Percentiles rank a stretch among this genome's conserved stretches.
Conservation (phyloP, 2,329 filamentous ascomycete species). For the Phaeoacremonium minimum region DNA sequence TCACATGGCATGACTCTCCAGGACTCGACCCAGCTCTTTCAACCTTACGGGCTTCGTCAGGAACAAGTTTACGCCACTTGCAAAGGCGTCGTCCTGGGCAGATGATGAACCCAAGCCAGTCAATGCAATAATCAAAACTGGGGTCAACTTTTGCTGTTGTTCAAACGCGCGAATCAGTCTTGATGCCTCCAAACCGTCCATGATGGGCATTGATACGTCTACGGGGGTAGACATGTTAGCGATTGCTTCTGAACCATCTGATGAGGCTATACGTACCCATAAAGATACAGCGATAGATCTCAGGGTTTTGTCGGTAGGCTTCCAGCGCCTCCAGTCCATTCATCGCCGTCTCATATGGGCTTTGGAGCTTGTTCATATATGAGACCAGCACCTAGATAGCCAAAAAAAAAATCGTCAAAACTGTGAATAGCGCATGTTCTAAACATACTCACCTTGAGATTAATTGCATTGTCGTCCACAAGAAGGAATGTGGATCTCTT, state of each 20-base stretch:
- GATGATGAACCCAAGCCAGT: constrained; percentile 38
- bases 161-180: constrained; percentile 20
- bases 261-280: constrained; percentile 30
- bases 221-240: neutral
- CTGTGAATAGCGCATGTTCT: too few species aligned
- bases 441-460: constrained; percentile 16
- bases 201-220: constrained; percentile 24
- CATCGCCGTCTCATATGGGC: constrained; percentile 32
- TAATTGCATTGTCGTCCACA: constrained; percentile 38
- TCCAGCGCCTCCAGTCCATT: constrained; percentile 45
- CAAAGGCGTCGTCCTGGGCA: constrained; percentile 38
- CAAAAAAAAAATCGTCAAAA: too few species aligned
- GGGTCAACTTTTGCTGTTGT: constrained; percentile 12
- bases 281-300: constrained; percentile 37
- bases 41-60: constrained; percentile 42
- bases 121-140: constrained; percentile 38
- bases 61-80: constrained; percentile 40
- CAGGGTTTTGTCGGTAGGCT: constrained; percentile 25
- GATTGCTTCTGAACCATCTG: neutral
- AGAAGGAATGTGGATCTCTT: constrained; percentile 19
- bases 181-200: constrained; percentile 23
- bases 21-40: constrained; percentile 17
- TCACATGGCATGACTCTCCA: too few species aligned
- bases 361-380: constrained; percentile 29
- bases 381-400: constrained; percentile 29